Conservation (phyloP, 2,329 filamentous ascomycete species). For the Blastomyces gilchristii region DNA sequence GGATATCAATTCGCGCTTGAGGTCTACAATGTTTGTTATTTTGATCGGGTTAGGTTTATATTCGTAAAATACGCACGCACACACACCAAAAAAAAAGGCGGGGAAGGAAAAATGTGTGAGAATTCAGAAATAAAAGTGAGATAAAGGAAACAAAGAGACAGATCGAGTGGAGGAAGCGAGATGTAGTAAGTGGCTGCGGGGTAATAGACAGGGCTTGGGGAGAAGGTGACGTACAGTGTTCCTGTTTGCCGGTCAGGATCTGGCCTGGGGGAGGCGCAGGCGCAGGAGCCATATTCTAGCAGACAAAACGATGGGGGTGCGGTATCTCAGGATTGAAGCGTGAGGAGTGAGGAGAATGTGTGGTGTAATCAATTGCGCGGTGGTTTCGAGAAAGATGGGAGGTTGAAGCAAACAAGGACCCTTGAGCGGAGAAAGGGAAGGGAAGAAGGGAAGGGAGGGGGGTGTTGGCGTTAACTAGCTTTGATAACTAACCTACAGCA, state of each 20-base stretch:
- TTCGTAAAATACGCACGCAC: not conserved
- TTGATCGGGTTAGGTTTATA: not conserved
- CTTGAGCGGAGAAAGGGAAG: too few species aligned
- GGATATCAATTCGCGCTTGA: slow-evolving; percentile 89
- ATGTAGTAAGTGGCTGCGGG: not conserved
- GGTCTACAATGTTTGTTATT: slow-evolving; percentile 46
- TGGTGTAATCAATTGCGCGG: not conserved
- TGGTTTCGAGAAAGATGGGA: not conserved
- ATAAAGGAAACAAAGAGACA: too few species aligned
- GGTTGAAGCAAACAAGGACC: too few species aligned
- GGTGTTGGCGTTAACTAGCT: too few species aligned
- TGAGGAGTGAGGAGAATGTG: not conserved
- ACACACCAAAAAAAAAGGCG: slow-evolving; percentile 10
- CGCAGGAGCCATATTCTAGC: slow-evolving; percentile 8
- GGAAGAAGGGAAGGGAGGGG: too few species aligned
- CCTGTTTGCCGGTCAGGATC: slow-evolving; percentile 85
- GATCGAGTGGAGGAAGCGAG: not conserved
- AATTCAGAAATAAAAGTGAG: too few species aligned
- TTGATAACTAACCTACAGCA: too few species aligned
- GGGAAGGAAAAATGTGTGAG: not conserved
- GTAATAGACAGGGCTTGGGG: not conserved
- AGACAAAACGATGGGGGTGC: not conserved
- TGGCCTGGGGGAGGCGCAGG: slow-evolving; percentile 31
- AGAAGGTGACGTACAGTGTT: slow-evolving; percentile 62
- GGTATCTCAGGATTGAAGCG: not conserved